Evolutionary conservation across 2,329 filamentous ascomycete genomes (phyloP).

Genomic region (Albophoma yamanashiensis): DNA sequence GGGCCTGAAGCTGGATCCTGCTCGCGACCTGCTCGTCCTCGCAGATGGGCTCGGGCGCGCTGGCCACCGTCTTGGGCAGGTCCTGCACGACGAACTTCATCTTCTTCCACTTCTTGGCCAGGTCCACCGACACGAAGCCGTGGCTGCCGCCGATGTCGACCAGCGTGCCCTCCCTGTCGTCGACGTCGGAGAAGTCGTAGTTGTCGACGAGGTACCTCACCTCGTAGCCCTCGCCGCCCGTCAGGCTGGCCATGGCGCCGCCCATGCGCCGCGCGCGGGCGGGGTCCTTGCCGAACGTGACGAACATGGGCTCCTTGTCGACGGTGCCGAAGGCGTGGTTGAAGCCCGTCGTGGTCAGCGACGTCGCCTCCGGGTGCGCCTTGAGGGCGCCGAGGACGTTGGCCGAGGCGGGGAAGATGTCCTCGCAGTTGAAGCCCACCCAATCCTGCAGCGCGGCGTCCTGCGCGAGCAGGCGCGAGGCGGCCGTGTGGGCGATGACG

Average conservation of each 20-base stretch:
- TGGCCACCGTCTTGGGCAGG: constrained; percentile 34
- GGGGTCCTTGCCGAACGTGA: constrained; percentile 37
- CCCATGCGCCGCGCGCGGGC: constrained; percentile 39
- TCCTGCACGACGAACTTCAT: constrained; percentile 48
- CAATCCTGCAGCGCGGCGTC: constrained; percentile 39
- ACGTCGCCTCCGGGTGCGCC: constrained; percentile 34
- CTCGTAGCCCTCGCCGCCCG: constrained; percentile 45
- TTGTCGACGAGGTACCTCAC: constrained; percentile 39
- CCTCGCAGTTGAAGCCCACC: constrained; percentile 44
- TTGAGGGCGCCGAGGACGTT: constrained; percentile 34
- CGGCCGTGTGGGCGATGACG: constrained; percentile 42
- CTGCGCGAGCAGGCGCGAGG: constrained; percentile 38
- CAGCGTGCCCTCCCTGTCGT: constrained; percentile 33
- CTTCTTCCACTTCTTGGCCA: constrained; percentile 38
- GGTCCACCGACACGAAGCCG: constrained; percentile 44
- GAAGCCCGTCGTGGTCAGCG: constrained; percentile 38
- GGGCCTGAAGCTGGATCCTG: constrained; percentile 32
- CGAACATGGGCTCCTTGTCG: constrained; percentile 42
- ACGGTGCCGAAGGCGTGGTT: constrained; percentile 38
- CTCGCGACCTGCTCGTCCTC: constrained; percentile 25
- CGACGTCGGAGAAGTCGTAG: constrained; percentile 40
- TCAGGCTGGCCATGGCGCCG: constrained; percentile 42
- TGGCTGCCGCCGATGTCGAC: constrained; percentile 50
- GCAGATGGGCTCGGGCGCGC: constrained; percentile 31
- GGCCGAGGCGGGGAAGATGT: constrained; percentile 38